Base-by-base conservation (phyloP, 2,329 filamentous ascomycete genomes). In the Hymenoscyphus albidus region DNA sequence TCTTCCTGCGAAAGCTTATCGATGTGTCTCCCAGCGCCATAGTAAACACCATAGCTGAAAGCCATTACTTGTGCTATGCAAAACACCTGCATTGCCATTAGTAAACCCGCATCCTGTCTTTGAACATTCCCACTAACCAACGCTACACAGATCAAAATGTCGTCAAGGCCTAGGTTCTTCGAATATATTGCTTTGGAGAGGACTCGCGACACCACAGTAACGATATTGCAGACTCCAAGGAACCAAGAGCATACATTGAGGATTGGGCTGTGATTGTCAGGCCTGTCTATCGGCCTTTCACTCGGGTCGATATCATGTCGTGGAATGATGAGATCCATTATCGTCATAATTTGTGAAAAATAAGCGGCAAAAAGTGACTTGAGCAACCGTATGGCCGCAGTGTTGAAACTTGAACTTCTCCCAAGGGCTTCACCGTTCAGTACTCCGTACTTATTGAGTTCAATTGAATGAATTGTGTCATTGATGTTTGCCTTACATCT, bases 171-270 rank as follows among this genome's bases (percentile, higher is more conserved):
- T 18, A 56, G 14, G 13, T 61, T 61, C 18, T 48, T 42, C 13
- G 57, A 42, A 22, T 56, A 48, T 13, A 60, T 16, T 58, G 58
- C 42, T 60, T 59, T 64, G 27, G 62, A 60, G 42, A 42, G 57
- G 55, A 64, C 31, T 12, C 62, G 58, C 13, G 48, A 56, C 16
- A 48, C 44, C 4, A 64, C 57, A 14, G 48, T 42, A 31, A 61
- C 44, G 32, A 57, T 22, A 39, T 58, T 64, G 13, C 40, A 48
- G 10, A 60, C 40, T 16, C 59, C 44, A 5, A 64, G 16, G 40
- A 60, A 64, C 62, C 62, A 64, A 12, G 57, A 35, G 3, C 60
- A 10, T 12, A 64, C 62, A 44, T 64, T 64, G 18, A 64, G 54
- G 32, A 64, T 32, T 40, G 62, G 62, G 13, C 62, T 48, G 44